Evolutionary conservation across 495 filamentous ascomycete species (phyloP), one percentile per base, ranked within the genome.

Genomic region (Barbatosphaeria neglecta): DNA sequence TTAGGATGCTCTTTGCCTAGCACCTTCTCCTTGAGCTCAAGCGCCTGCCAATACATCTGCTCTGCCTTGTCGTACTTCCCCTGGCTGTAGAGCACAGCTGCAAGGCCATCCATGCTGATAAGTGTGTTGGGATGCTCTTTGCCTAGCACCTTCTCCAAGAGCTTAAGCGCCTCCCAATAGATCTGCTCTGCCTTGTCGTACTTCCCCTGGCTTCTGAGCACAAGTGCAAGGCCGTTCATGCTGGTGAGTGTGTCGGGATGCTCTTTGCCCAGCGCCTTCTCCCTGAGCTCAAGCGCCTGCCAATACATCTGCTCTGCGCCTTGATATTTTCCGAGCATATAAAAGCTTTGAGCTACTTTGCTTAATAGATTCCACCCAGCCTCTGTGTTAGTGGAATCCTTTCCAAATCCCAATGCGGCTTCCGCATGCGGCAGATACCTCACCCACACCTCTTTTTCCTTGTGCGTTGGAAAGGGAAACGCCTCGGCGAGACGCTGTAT

Each of bases 371-470:
- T 40, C 31, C 2, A 17, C 39, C 22, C 17, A 23, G 22, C 25
- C 27, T n/a, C n/a, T n/a, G n/a, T n/a, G 43, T 45, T 38, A n/a
- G 22, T 24, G 23, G 10, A n/a, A n/a, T n/a, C 7, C 17, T 48
- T 23, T 39, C 40, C 19, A 27, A 42, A 53, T 2, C 45, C 37
- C n/a, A 65, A 40, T 4, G 62, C 61, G 4, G 45, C 42, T 22
- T 62, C 51, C 19, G 58, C 60, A 44, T 76, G 69, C 15, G 65
- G 63, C n/a, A 66, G 48, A 22, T 68, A 63, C 17, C 33, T 50
- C 19, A 56, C 51, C 53, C 65, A 73, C 6, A 43, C 45, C 2
- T 45, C 43, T 54, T 54, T 64, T 18, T 60, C 69, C 40, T 64
- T 50, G 25, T 62, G 43, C 4, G 50, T 23, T 17, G 61, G 64